Evolutionary conservation across 495 filamentous ascomycete genomes (phyloP), one percentile per base, ranked within the genome.

Genomic region (Trichodelitschia bisporula): DNA sequence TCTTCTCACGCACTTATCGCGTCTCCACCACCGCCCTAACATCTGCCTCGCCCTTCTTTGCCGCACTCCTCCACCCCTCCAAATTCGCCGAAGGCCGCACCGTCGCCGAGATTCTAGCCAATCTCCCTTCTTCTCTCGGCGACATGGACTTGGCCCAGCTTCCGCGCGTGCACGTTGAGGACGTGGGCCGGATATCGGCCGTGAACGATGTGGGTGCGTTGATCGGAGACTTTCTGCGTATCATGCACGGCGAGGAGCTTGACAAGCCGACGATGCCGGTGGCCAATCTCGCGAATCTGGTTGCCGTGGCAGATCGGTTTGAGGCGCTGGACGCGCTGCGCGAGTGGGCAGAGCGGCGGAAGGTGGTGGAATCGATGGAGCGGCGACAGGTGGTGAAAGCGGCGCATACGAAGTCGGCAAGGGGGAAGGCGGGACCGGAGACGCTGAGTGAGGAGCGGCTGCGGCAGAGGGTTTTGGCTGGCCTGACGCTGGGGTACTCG

Each of bases 241-340:
- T 69, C 4, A 46, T 76, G 6, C 70, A 76, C 43, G 52, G 56
- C 12, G 36, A 40, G 4, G 51, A 53, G 15, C 41, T 48, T 17
- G 36, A 40, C 18, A 27, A 36, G 4, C 13, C 29, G 11, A 37
- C 26, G 11, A 44, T 42, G 31, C 45, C 60, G 8, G 52, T 73
- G 36, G 40, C 51, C 4, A 62, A 63, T 30, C 46, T 76, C 4
- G 61, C 67, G 6, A 60, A 66, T n/a, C 48, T 77, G 15, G 59
- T 64, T 10, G 53, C 75, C n/a, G 51, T 75, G 16, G 69, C 68
- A 1, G 72, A 77, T 40, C 56, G 66, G 21, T 72, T 74, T 41
- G 61, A 66, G 38, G 63, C 60, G 36, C 33, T 59, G 2, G 30
- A 54, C 20, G 39, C 47, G 2, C 49, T 74, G 3, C 43, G 54